Base-by-base conservation (phyloP, 177 flowering plant genomes). In the Vitis hybrid region DNA sequence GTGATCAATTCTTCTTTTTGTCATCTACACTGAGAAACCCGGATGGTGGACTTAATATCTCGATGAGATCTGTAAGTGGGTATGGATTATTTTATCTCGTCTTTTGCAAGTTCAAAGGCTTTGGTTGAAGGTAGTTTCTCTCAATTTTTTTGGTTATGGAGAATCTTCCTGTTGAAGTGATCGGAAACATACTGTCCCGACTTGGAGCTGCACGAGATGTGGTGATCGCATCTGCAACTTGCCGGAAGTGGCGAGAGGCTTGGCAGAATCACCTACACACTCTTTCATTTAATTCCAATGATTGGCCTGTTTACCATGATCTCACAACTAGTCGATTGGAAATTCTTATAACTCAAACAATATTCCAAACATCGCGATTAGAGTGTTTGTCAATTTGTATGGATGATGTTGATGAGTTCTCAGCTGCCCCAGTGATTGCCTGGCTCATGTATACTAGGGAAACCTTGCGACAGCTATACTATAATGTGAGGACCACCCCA, bases 401-500 rank as follows among this genome's bases (percentile, higher is more conserved):
- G 95, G 95, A 90, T 62, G 89, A 91, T 69, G 91, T 89, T 64
- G 86, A 90, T 77, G 90, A 92, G 78, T 87, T 94, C 78, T 89
- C 93, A 0, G 97, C 97, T 62, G 87, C 97, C 13, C 87, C 97
- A 0, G 97, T 92, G 48, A 89, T 89, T 62, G 97, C 98, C 29
- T 94, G 98, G 98, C 93, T 94, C 53, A 89, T 94, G 97, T 92
- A 90, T 74, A 92, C 97, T 1, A 78, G 89, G 67, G 94, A 91
- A 55, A 87, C 87, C 21, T 78, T 94, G 79, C 89, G 90, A 5
- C 75, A 69, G 19, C 65, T 94, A 45, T 66, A 76, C 18, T 91
- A 88, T 72, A 91, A 92, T 77, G 97, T 91, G 2, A 82, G 89
- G 52, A 92, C 97, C 3, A 78, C 76, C n/a, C 91, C 97, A 5